These are phyloP conservation scores for Termitomyces sp. DNA, from an alignment of 768 basidiomycete genomes.

Conservation along the genomic window DNA sequence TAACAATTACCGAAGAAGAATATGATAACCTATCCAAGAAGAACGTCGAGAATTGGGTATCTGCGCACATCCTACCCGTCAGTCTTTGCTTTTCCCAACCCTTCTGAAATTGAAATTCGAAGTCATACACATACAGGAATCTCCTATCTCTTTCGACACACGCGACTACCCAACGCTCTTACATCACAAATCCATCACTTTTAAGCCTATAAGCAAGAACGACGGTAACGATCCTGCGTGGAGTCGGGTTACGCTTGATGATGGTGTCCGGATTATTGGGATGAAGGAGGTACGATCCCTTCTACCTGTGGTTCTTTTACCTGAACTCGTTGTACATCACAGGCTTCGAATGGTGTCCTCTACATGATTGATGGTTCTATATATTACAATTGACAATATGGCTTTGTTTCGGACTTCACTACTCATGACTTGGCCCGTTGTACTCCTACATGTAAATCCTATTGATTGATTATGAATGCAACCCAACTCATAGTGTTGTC, in stretches of 20 bases:
- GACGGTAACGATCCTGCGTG: slow-evolving; percentile 45
- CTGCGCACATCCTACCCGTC: slow-evolving; percentile 83
- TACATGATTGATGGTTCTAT: slow-evolving; percentile 59
- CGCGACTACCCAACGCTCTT: slow-evolving; percentile 57
- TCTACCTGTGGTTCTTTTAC: not conserved
- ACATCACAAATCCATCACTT: slow-evolving; percentile 53
- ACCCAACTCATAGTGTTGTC: not conserved
- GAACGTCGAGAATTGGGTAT: slow-evolving; percentile 80
- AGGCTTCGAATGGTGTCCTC: slow-evolving; percentile 56
- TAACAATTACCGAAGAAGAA: slow-evolving; percentile 64
- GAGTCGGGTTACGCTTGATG: slow-evolving; percentile 56
- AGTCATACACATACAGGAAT: slow-evolving; percentile 30
- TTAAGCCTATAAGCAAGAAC: slow-evolving; percentile 37
- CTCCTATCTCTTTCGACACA: slow-evolving; percentile 43
- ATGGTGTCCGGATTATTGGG: slow-evolving; percentile 49
- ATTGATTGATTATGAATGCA: not conserved
- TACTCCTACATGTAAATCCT: not conserved
- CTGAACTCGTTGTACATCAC: not conserved
- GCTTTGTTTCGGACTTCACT: too few species aligned
- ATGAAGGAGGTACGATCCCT: slow-evolving; percentile 54
- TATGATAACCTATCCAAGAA: slow-evolving; percentile 54
- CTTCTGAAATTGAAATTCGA: too few species aligned
- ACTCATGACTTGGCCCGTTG: not conserved
- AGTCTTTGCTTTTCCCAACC: slow-evolving; percentile 4
- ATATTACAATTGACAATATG: slow-evolving; percentile 19